Conservation (phyloP, 208 protist genomes). For the Acanthamoeba sp. region DNA sequence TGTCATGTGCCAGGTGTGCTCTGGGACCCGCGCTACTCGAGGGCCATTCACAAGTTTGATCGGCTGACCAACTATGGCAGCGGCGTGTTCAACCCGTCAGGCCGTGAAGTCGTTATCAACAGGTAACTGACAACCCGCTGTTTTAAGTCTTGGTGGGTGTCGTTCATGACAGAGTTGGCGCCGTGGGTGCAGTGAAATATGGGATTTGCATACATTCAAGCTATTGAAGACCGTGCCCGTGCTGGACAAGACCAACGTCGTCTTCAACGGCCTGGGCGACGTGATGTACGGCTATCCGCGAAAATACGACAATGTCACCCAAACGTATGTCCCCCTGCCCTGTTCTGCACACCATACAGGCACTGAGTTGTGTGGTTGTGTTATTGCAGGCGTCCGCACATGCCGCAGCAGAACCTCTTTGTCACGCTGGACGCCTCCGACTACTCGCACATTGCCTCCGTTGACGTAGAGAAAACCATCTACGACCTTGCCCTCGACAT, state of each 20-base stretch:
- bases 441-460: constrained; percentile 75
- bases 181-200: constrained; percentile 42
- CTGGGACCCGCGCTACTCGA: constrained; percentile 75
- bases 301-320: constrained; percentile 2
- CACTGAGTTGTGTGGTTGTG: neutral
- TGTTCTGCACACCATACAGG: no score
- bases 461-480: constrained; percentile 67
- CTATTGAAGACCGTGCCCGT: constrained; percentile 71
- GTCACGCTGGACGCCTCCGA: constrained; percentile 74
- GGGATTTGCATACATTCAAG: constrained; percentile 78
- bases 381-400: neutral
- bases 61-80: constrained; percentile 75
- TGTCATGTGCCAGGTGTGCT: constrained; percentile 3
- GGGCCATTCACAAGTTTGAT: constrained; percentile 75
- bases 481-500: constrained; percentile 53
- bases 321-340: neutral
- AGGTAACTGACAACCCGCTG: neutral
- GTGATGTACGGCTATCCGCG: constrained; percentile 66
- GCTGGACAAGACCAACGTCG: constrained; percentile 72
- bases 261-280: constrained; percentile 74
- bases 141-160: no score
- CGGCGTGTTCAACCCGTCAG: constrained; percentile 77
- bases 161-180: no score
- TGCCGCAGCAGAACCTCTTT: constrained; percentile 49
- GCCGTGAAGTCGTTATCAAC: constrained; percentile 78